phyloP scores from a whole-genome alignment of 2,329 filamentous ascomycete species.

The Drechslerella dactyloides region DNA sequence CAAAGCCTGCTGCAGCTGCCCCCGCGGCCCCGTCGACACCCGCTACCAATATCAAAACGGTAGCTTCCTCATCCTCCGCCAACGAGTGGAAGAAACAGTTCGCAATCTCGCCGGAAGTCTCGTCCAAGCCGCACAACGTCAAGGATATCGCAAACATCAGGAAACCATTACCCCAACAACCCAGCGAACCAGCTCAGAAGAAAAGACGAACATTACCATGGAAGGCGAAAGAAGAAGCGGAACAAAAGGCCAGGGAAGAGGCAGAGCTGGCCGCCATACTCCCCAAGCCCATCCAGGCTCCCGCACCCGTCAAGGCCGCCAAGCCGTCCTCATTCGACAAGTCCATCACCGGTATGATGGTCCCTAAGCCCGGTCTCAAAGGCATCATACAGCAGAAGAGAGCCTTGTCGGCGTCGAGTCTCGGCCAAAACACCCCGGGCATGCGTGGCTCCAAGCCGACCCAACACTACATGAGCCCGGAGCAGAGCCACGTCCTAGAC shows the following conservation, averaged over 20 bases:
- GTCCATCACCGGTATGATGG: slow-evolving; percentile 75
- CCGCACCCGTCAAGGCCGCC: slow-evolving; percentile 55
- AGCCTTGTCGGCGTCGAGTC: slow-evolving; percentile 33
- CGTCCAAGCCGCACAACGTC: slow-evolving; percentile 1
- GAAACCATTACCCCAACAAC: slow-evolving; percentile 1
- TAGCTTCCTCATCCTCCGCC: neutral
- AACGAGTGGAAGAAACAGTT: slow-evolving; percentile 43
- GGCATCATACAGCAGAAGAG: slow-evolving; percentile 44
- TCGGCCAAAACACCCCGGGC: slow-evolving; percentile 9
- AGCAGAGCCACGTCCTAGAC: slow-evolving; percentile 82
- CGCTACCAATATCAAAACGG: neutral
- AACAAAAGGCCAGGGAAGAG: slow-evolving; percentile 25
- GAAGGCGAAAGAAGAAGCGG: slow-evolving; percentile 30
- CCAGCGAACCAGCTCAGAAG: slow-evolving; percentile 31
- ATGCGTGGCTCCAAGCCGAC: slow-evolving; percentile 28
- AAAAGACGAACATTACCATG: slow-evolving; percentile 37
- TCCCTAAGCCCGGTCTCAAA: slow-evolving; percentile 38
- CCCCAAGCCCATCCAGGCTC: slow-evolving; percentile 24
- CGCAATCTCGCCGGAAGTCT: slow-evolving; percentile 11
- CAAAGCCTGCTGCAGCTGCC: neutral
- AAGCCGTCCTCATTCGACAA: slow-evolving; percentile 70
- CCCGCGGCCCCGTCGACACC: neutral
- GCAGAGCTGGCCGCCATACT: slow-evolving; percentile 40
- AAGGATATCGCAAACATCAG: slow-evolving; percentile 16
- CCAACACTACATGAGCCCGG: slow-evolving; percentile 57